Evolutionary conservation across 2,329 filamentous ascomycete genomes (phyloP).

Genomic region (Fusarium coicis): DNA sequence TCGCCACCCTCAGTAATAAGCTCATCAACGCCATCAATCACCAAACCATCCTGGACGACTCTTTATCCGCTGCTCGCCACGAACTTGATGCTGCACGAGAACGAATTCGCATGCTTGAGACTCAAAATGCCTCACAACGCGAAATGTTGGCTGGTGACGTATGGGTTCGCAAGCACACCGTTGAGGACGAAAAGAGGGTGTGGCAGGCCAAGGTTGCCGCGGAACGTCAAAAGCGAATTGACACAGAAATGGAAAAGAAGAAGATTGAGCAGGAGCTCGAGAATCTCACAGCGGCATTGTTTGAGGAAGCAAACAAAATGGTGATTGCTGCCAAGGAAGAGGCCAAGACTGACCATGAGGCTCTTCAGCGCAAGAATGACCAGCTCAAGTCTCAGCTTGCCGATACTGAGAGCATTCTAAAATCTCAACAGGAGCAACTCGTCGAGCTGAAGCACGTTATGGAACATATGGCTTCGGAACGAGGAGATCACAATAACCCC

Average conservation of each 20-base stretch:
- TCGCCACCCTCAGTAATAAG: constrained; percentile 92
- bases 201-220: constrained; percentile 69
- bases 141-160: constrained; percentile 78
- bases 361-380: constrained; percentile 84
- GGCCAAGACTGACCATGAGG: constrained; percentile 84
- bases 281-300: constrained; percentile 89
- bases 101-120: constrained; percentile 75
- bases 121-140: constrained; percentile 72
- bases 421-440: constrained; percentile 92
- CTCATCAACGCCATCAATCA: constrained; percentile 98
- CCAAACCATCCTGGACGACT: constrained; percentile 91
- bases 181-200: constrained; percentile 76
- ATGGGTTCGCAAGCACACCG: constrained; percentile 77
- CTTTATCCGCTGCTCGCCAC: constrained; percentile 81
- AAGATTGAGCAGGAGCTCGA: constrained; percentile 94
- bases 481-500: constrained; percentile 76
- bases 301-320: constrained; percentile 99
- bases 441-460: constrained; percentile 91
- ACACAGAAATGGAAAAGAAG: constrained; percentile 82
- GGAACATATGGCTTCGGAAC: constrained; percentile 82
- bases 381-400: constrained; percentile 85
- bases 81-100: constrained; percentile 81
- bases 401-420: constrained; percentile 86
- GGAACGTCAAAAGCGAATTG: constrained; percentile 72
- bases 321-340: constrained; percentile 89